phyloP scores from a whole-genome alignment of 768 basidiomycete genomes.

The Phaeotremella skinneri region DNA sequence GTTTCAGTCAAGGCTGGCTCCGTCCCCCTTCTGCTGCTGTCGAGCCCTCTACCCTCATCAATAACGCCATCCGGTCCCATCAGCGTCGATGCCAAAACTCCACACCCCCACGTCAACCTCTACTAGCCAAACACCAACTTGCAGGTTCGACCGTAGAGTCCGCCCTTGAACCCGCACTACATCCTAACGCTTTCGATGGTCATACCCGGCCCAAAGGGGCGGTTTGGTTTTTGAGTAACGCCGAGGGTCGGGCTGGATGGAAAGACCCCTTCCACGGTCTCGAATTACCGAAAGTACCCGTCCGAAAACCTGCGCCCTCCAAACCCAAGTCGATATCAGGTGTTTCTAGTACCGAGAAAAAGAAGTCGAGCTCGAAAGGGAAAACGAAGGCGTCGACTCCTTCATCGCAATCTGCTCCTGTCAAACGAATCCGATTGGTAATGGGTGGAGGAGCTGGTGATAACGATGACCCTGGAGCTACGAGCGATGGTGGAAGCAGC shows the following conservation, averaged over 20 bases:
- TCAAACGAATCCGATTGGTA: constrained; percentile 26
- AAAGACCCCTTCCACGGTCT: constrained; percentile 40
- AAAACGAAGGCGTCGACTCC: constrained; percentile 8
- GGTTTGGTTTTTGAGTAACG: constrained; percentile 29
- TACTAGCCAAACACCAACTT: constrained; percentile 41
- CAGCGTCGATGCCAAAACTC: constrained; percentile 35
- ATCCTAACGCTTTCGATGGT: constrained; percentile 36
- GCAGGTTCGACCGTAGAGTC: constrained; percentile 39
- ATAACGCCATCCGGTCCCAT: constrained; percentile 38
- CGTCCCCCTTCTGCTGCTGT: constrained; percentile 45
- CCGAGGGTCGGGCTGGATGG: constrained; percentile 33
- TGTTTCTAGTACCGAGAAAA: constrained; percentile 6
- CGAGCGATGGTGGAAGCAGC: constrained; percentile 4
- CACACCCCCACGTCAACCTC: constrained; percentile 25
- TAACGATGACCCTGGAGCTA: constrained; percentile 15
- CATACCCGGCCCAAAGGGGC: constrained; percentile 37
- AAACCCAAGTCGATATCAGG: neutral
- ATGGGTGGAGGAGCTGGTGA: constrained; percentile 2
- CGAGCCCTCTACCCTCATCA: constrained; percentile 37
- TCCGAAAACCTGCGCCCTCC: constrained; percentile 26
- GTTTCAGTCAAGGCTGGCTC: constrained; percentile 39
- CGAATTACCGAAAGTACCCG: constrained; percentile 32
- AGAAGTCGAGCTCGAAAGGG: constrained; percentile 22
- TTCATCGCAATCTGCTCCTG: constrained; percentile 12
- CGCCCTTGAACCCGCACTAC: constrained; percentile 36